Conservation (phyloP, 2,329 filamentous ascomycete species). For the Albophoma yamanashiensis region DNA sequence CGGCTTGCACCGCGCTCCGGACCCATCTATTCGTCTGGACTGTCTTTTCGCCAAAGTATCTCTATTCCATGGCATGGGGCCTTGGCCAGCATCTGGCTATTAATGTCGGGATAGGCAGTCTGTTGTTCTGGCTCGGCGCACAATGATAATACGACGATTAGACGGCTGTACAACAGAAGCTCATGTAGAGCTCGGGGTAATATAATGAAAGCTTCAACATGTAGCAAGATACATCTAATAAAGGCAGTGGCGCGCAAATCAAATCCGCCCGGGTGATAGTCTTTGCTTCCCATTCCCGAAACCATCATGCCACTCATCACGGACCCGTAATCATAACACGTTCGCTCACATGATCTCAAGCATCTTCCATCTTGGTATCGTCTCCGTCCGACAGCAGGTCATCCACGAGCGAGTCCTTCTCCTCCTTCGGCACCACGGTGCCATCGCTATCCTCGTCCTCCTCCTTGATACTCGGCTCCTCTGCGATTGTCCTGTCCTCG, state of each 20-base stretch:
- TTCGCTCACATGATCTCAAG: conserved; percentile 6
- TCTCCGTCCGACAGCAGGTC: conserved; percentile 30
- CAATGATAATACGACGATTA: conserved; percentile 4
- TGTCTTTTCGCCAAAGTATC: conserved; percentile 92
- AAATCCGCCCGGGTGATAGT: neutral
- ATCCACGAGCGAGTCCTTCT: conserved; percentile 25
- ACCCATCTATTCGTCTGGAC: conserved; percentile 98
- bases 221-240: neutral
- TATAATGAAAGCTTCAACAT: neutral
- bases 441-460: conserved; percentile 31
- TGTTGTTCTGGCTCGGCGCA: conserved; percentile 43
- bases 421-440: conserved; percentile 19
- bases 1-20: conserved; percentile 70
- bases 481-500: conserved; percentile 28
- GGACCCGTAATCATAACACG: conserved; percentile 2
- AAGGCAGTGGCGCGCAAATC: neutral
- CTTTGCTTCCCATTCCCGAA: neutral
- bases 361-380: conserved; percentile 20
- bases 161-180: too few species aligned
- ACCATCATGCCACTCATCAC: neutral
- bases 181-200: neutral
- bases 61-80: conserved; percentile 87
- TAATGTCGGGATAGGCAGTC: conserved; percentile 52
- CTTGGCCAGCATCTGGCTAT: conserved; percentile 68
- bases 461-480: conserved; percentile 36